Evolutionary conservation across 208 protist species (phyloP).

Genomic region (Strigomonas oncopelti): DNA sequence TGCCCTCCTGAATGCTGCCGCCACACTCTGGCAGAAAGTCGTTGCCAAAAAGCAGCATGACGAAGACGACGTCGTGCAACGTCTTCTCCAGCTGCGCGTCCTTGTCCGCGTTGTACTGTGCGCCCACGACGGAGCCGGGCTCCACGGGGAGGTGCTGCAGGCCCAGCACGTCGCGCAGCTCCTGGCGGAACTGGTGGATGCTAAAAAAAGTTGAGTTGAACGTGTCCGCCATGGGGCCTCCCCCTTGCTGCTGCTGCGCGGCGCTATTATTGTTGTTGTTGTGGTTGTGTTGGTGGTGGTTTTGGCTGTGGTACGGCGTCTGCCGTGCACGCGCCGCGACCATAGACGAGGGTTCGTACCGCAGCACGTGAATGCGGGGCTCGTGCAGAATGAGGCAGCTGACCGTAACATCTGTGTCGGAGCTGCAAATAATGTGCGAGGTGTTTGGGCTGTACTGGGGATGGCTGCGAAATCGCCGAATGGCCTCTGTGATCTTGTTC

Average conservation of each 20-base stretch:
- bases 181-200: conserved; percentile 74
- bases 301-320: background rate
- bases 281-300: conserved; percentile 2
- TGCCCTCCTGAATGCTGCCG: conserved; percentile 92
- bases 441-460: conserved; percentile 96
- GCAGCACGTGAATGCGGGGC: conserved; percentile 94
- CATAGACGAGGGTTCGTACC: conserved; percentile 91
- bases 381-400: conserved; percentile 96
- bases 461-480: conserved; percentile 72
- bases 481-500: conserved; percentile 86
- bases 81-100: conserved; percentile 52
- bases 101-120: conserved; percentile 10
- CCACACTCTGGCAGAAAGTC: conserved; percentile 97
- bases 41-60: conserved; percentile 98
- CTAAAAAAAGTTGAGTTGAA: conserved; percentile 86
- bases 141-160: background rate
- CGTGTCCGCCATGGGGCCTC: conserved; percentile 34
- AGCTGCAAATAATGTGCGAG: conserved; percentile 97
- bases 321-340: conserved; percentile 1
- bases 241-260: background rate
- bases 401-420: conserved; percentile 99
- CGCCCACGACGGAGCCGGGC: background rate
- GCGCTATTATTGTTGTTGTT: conserved; percentile 5
- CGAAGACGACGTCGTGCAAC: conserved; percentile 97
- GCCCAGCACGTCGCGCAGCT: conserved; percentile 45